Base-by-base conservation (phyloP, 768 basidiomycete species). In the Tricholoma sp. region DNA sequence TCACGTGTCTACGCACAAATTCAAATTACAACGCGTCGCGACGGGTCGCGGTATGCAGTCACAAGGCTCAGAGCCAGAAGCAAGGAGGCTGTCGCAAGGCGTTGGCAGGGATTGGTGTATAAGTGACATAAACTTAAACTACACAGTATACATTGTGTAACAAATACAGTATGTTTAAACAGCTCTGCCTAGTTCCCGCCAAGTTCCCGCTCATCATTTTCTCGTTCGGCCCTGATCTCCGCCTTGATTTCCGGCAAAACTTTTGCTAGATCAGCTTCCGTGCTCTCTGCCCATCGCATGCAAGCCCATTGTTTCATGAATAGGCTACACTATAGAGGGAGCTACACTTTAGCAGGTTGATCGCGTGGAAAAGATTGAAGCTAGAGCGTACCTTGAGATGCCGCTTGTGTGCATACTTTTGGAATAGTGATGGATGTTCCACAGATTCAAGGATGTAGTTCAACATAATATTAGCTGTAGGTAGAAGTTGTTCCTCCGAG, bases 321-420 rank as follows among this genome's bases (percentile, higher is more conserved):
- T 50, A 86, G 75, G 64, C 91, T 92, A 32, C 91, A 88, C 88
- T 96, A 29, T 29, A 18, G 10, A 42, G 3, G 17, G 6, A 41
- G 24, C 24, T 20, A 18, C 10, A 18, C 15, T 18, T 42, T 10
- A 42, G 41, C 41, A 18, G 20, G 3, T 8, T 20, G 41, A 42
- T 42, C 8, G 9, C 17, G 4, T 18, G 4, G 24, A 24, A 20
- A 42, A 42, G 8, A 42, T 12, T 18, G 6, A 15, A 9, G 48
- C 39, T 12, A 2, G 56, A 60, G 57, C 58, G 4, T 41, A 94
- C 92, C 82, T 95, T 96, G 74, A 88, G 78, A 73, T 83, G 93
- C 50, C 87, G 91, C 72, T 92, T 95, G 13, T 88, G 84, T 0
- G 92, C 88, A 65, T 96, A 99, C 71, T 99, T 98, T 76, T 92